Conservation (phyloP, 768 basidiomycete species). For the Boletus bicolor region DNA sequence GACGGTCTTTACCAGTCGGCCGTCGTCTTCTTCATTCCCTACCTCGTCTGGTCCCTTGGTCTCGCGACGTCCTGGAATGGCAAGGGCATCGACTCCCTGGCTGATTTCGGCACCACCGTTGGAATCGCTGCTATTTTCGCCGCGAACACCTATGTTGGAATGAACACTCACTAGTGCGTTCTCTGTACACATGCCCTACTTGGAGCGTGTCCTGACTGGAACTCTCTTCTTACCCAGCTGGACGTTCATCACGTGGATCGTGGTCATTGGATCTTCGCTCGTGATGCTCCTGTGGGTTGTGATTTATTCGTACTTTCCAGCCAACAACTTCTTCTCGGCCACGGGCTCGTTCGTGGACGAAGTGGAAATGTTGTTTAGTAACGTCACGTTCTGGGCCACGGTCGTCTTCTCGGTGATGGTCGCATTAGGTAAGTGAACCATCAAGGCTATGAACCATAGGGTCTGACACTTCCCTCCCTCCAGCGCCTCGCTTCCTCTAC, state of each 20-base stretch:
- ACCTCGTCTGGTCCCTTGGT: slow-evolving; percentile 64
- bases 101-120: slow-evolving; percentile 91
- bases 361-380: slow-evolving; percentile 69
- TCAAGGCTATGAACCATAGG: neutral
- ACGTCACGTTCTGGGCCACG: slow-evolving; percentile 80
- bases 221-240: slow-evolving; percentile 50
- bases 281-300: slow-evolving; percentile 86
- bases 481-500: slow-evolving; percentile 79
- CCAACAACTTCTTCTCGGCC: slow-evolving; percentile 68
- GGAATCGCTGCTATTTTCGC: slow-evolving; percentile 83
- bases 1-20: slow-evolving; percentile 94
- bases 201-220: neutral
- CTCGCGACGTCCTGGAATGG: slow-evolving; percentile 73
- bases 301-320: slow-evolving; percentile 79
- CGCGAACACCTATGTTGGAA: slow-evolving; percentile 86
- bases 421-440: slow-evolving; percentile 60
- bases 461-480: slow-evolving; percentile 2
- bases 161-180: slow-evolving; percentile 87
- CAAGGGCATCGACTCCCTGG: slow-evolving; percentile 69
- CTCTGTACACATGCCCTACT: slow-evolving; percentile 15
- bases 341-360: slow-evolving; percentile 73
- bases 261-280: slow-evolving; percentile 74
- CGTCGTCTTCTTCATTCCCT: slow-evolving; percentile 86
- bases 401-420: slow-evolving; percentile 66
- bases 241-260: slow-evolving; percentile 82